Base-by-base conservation (phyloP, 83 land plant species). In the Diphasiastrum complanatum region DNA sequence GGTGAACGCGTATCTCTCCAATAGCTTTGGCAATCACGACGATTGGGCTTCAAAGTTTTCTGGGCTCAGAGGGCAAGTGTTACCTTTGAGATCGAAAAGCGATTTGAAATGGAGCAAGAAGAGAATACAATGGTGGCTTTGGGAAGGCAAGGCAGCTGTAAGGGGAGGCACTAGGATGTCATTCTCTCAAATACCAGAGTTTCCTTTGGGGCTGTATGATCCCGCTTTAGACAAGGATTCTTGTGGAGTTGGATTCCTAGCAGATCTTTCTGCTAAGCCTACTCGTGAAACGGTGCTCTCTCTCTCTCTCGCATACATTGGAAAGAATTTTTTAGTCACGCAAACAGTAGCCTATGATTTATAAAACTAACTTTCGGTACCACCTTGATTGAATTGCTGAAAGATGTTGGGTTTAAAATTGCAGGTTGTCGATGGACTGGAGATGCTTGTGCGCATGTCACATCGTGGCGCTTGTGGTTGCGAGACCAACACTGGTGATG, bases 221-320 rank as follows among this genome's bases (percentile, higher is more conserved):
- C 88, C 99, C 0, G 45, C 83, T 1, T 72, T 84, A 3, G 99
- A 90, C 72, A 90, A 85, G 70, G 99, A 95, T 57, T 75, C 99
- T 2, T 95, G 99, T 33, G 99, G 99, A 5, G 99, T 95, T 27
- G 97, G 99, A 22, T 95, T 95, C 51, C 80, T 95, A 6, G 99
- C 97, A 0, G 99, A 95, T 62, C 83, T 95, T 20, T 90, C 99
- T 28, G 90, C 85, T 10, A 74, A 79, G 26, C 73, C 77, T 27
- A 84, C 71, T 51, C 87, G 97, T 10, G 75, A 90, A 67, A 95
- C 95, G 45, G 99, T 95, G 43, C 65, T 73, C 51, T 32, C 27
- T 12, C 4, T 49, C 36, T 1, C 45, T n/a, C n/a, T n/a, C n/a
- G n/a, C n/a, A n/a, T n/a, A n/a, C n/a, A n/a, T n/a, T n/a, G n/a